Percentiles rank a stretch among this genome's conserved stretches.
Conservation (phyloP, 169 alveolate genomes). For the Plasmodium billcollinsi region DNA sequence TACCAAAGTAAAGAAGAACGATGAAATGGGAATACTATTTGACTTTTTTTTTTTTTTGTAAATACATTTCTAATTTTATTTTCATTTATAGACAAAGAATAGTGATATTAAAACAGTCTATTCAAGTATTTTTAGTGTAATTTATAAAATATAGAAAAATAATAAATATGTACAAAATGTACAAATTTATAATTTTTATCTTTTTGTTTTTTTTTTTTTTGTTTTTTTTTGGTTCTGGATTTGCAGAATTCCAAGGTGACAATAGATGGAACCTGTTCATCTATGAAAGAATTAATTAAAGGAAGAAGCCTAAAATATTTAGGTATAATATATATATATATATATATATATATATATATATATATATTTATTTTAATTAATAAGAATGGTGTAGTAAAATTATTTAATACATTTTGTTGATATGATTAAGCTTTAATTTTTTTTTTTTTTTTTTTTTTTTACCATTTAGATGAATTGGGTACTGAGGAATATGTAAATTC, state of each 20-base stretch:
- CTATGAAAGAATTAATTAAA: constrained; percentile 37
- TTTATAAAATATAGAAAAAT: background rate
- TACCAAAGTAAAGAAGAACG: constrained; percentile 50
- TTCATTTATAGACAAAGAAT: constrained; percentile 32
- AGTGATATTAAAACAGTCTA: constrained; percentile 16
- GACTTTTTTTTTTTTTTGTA: constrained; percentile 8
- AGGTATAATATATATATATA: constrained; percentile 28
- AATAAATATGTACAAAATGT: constrained; percentile 2
- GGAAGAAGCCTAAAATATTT: constrained; percentile 69
- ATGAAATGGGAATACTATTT: background rate
- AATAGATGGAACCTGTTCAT: constrained; percentile 46
- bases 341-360: background rate
- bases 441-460: constrained; percentile 1
- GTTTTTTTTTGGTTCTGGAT: background rate
- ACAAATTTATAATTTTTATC: background rate
- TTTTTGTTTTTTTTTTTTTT: background rate
- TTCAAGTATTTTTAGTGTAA: constrained; percentile 39
- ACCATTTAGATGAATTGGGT: constrained; percentile 31
- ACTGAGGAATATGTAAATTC: constrained; percentile 34
- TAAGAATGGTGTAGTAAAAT: background rate
- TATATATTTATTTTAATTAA: background rate
- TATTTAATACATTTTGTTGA: background rate
- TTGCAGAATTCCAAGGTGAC: constrained; percentile 31
- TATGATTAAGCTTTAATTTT: background rate
- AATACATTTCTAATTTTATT: background rate